phyloP scores from a whole-genome alignment of 208 protist species.

The Naegleria gruberi region DNA sequence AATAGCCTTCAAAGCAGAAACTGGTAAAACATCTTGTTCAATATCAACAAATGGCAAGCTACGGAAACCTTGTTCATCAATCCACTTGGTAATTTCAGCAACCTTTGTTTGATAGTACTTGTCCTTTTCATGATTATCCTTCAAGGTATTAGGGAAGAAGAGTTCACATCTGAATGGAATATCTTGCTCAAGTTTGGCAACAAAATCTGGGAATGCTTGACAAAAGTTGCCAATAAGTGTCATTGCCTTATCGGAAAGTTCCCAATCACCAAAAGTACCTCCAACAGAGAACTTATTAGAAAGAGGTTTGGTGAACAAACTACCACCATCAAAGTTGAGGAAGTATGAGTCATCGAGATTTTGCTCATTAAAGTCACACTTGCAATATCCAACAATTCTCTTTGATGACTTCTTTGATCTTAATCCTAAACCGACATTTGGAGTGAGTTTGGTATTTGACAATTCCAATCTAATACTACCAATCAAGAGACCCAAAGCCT shows the following conservation, averaged over 20 bases:
- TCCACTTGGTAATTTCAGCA: not conserved
- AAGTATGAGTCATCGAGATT: not conserved
- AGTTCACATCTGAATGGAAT: not conserved
- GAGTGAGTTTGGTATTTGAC: not conserved
- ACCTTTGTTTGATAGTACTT: not conserved
- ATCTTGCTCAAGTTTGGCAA: not conserved
- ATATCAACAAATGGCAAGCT: not conserved
- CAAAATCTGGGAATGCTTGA: not conserved
- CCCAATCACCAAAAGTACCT: not conserved
- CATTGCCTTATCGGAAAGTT: constrained; percentile 2
- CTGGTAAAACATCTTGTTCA: not conserved
- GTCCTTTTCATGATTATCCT: not conserved
- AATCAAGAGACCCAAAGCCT: not conserved
- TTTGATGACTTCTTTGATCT: not conserved
- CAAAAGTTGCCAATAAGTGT: not conserved
- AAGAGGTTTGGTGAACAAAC: not conserved
- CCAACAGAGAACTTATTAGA: not conserved
- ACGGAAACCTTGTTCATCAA: not conserved
- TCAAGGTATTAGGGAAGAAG: not conserved
- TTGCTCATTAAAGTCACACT: not conserved
- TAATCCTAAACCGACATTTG: not conserved
- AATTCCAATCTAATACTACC: not conserved
- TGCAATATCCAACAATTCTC: constrained; percentile 2
- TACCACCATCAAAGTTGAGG: not conserved
- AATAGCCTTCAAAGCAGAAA: not conserved